Conservation (phyloP, 495 filamentous ascomycete species). For the Bacidia rubella region DNA sequence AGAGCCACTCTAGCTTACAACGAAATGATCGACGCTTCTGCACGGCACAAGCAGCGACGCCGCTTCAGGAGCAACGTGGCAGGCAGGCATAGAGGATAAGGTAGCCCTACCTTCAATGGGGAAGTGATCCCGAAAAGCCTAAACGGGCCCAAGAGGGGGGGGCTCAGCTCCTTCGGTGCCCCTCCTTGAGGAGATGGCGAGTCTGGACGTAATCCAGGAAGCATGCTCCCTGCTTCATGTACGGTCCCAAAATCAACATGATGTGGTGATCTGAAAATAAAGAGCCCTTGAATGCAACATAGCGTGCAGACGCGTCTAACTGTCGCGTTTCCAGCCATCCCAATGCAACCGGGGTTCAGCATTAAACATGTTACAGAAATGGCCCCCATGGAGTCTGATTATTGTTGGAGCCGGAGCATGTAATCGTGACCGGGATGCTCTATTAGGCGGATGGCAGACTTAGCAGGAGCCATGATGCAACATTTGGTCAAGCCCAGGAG, state of each 20-base stretch:
- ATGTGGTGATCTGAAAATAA: no score
- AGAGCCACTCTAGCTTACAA: background rate
- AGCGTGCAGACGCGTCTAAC: background rate
- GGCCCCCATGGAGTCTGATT: background rate
- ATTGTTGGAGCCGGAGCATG: background rate
- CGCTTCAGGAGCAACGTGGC: conserved; percentile 4
- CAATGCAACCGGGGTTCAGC: background rate
- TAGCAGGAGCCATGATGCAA: background rate
- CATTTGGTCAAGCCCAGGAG: background rate
- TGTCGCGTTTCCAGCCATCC: background rate
- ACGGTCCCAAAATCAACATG: no score
- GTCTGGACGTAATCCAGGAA: background rate
- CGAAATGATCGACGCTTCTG: conserved; percentile 1
- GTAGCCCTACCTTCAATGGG: conserved; percentile 6
- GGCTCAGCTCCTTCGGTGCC: background rate
- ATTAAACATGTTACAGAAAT: conserved; percentile 1
- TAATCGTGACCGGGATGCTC: background rate
- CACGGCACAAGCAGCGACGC: background rate
- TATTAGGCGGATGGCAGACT: background rate
- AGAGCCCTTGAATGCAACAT: background rate
- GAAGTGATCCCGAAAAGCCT: conserved; percentile 6
- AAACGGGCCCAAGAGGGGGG: background rate
- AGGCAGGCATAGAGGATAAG: conserved; percentile 7
- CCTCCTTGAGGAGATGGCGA: background rate
- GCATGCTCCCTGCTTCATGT: no score